Conservation (phyloP, 257 asterid genomes). For the Asclepias syriaca region DNA sequence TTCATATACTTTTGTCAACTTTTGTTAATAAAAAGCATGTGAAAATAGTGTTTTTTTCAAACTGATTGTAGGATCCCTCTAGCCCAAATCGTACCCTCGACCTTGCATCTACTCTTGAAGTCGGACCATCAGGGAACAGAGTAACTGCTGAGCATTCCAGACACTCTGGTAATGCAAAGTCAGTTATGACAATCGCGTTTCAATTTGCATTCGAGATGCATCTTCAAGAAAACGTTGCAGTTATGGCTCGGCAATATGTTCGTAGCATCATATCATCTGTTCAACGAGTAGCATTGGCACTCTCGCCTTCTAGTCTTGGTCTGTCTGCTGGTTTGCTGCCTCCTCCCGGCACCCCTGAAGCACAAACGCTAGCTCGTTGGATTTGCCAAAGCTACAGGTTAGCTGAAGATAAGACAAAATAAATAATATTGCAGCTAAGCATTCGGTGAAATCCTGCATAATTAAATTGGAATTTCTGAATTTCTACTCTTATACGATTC, state of each 20-base stretch:
- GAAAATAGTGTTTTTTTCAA: not conserved
- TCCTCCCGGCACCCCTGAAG: constrained; percentile 85
- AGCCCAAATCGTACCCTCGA: constrained; percentile 90
- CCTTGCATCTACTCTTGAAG: constrained; percentile 90
- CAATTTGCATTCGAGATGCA: constrained; percentile 88
- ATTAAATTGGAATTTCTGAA: no score
- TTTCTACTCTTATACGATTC: no score
- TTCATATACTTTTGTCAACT: not conserved
- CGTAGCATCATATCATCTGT: constrained; percentile 91
- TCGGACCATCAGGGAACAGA: constrained; percentile 52
- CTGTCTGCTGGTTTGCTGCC: constrained; percentile 45
- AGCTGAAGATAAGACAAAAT: no score
- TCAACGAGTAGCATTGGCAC: constrained; percentile 89
- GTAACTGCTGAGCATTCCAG: constrained; percentile 35
- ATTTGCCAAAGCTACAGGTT: constrained; percentile 93
- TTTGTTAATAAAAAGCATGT: not conserved
- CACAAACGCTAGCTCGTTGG: constrained; percentile 82
- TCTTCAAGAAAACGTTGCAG: constrained; percentile 75
- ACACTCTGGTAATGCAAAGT: constrained; percentile 44
- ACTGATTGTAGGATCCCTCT: constrained; percentile 50
- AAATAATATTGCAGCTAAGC: no score
- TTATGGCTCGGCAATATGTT: constrained; percentile 93
- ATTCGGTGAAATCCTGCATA: no score
- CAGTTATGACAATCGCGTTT: constrained; percentile 95
- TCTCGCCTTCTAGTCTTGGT: constrained; percentile 65